Evolutionary conservation across 2,329 filamentous ascomycete genomes (phyloP), one percentile per base, ranked within the genome.

Genomic region (Alternaria gansuensis): DNA sequence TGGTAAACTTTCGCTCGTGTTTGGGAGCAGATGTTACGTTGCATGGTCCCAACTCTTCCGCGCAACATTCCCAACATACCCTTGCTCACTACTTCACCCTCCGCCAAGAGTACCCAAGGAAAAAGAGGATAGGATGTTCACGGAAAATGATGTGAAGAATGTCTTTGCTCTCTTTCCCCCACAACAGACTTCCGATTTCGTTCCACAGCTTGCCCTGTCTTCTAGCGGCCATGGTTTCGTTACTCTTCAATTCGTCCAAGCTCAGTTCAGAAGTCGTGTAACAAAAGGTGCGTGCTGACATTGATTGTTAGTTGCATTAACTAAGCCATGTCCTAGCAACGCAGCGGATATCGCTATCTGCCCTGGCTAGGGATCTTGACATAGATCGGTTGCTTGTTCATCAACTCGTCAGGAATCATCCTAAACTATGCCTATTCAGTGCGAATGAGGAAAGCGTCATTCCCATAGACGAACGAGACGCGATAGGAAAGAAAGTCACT

Each of bases 71-170:
- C 5, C 33, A 7, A 36, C 33, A n/a, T 36, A 4, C 14, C 7
- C 26, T 28, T 21, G 26, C 28, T 43, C 26, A 29, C 51, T 36
- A 34, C 36, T 13, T 24, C 44, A 34, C 17, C 41, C 48, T 23
- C 50, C 57, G 64, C 36, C 39, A 4, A 36, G 14, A 13, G 9
- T 23, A 17, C 36, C 9, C 10, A 24, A 40, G 37, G 33, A 29
- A 29, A n/a, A 24, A 8, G 1, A 23, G 21, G 23, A 37, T 24
- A 45, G 7, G 10, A 77, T 77, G 74, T 78, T 78, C 49, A 73
- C 74, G 8, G 51, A 56, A n/a, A 68, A 72, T 28, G 75, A 78
- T 54, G 63, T 74, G 9, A 69, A 63, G 34, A 66, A 74, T 17
- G 59, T 77, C 3, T 67, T 68, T 26, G 52, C 61, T 13, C 49